Base-by-base conservation (phyloP, 495 filamentous ascomycete species). In the Trypethelium eluteriae region DNA sequence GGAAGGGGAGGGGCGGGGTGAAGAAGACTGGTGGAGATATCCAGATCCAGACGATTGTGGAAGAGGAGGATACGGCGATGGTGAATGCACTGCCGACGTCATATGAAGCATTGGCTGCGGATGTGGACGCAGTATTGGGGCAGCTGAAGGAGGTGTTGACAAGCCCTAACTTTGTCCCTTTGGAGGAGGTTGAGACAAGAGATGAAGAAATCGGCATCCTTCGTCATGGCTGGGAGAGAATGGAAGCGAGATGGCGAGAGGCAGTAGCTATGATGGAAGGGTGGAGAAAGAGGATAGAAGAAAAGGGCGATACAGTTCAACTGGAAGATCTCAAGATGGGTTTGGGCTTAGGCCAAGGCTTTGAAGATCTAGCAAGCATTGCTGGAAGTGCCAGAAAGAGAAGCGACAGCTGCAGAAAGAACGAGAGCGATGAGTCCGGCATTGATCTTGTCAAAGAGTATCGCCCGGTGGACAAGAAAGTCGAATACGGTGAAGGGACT, bases 121-220 rank as follows among this genome's bases (percentile, higher is more conserved):
- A 93, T 64, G 83, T 96, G 76, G 86, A 91, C 36, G 76, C 75
- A 2, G 86, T 93, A 1, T 80, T 98, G 66, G 85, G 89, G 62
- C 90, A 94, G 69, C 80, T 98, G 61, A 84, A 87, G 68, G 89
- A 82, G 3, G 81, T 98, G 44, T 80, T 98, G 38, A 96, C 93
- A 11, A 96, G 97, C 69, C 94, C 94, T 4, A 93, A 90, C 9
- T 98, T 98, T 76, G 94, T 97, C 39, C 90, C 94, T 0, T 82
- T 98, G n/a, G 95, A 98, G 73, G 88, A 97, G 75, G 90, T 97
- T 6, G 90, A 92, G 67, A 79, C 93, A 18, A 84, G 93, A 38
- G 93, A 98, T 67, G 89, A 95, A 53, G 93, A 96, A 71, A 97
- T 98, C 66, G 80, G 83, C 32, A 80, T 89, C 67, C 78, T 98